Conservation (phyloP, 106 monocot species). For the Dendrobium officinale region DNA sequence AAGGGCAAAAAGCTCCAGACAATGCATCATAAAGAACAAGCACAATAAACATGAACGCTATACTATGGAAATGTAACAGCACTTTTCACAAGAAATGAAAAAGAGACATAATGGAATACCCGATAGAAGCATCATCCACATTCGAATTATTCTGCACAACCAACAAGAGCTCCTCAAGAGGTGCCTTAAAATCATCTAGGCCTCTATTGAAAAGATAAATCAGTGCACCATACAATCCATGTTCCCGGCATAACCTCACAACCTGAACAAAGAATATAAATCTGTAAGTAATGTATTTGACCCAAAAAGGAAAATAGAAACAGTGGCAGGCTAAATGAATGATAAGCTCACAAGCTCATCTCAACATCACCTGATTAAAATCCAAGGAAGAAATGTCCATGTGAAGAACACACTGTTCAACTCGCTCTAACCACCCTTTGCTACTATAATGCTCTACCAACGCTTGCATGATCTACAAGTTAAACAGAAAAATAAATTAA, state of each 20-base stretch:
- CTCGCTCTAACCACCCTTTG: slow-evolving; percentile 90
- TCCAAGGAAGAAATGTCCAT: slow-evolving; percentile 98
- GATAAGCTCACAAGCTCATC: neutral
- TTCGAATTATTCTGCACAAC: slow-evolving; percentile 51
- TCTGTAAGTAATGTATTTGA: neutral
- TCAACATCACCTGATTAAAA: slow-evolving; percentile 83
- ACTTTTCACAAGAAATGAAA: neutral
- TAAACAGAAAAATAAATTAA: slow-evolving; percentile 6
- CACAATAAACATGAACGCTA: neutral
- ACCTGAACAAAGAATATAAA: slow-evolving; percentile 40
- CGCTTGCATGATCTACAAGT: slow-evolving; percentile 86
- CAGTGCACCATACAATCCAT: slow-evolving; percentile 88
- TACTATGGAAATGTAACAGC: slow-evolving; percentile 2
- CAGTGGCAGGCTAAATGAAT: neutral
- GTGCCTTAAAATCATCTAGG: slow-evolving; percentile 80
- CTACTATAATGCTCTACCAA: slow-evolving; percentile 91
- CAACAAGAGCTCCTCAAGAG: slow-evolving; percentile 81
- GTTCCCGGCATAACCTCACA: slow-evolving; percentile 86
- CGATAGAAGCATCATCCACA: slow-evolving; percentile 40
- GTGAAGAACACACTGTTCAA: slow-evolving; percentile 97
- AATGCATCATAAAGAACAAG: neutral
- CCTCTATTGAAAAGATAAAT: slow-evolving; percentile 96
- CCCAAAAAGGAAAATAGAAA: neutral
- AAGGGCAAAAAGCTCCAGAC: neutral
- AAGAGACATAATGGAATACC: slow-evolving; percentile 34